These are phyloP conservation scores for Cladosporium sphaerospermum DNA, from an alignment of 2,329 filamentous ascomycete genomes.

Conservation along the genomic window DNA sequence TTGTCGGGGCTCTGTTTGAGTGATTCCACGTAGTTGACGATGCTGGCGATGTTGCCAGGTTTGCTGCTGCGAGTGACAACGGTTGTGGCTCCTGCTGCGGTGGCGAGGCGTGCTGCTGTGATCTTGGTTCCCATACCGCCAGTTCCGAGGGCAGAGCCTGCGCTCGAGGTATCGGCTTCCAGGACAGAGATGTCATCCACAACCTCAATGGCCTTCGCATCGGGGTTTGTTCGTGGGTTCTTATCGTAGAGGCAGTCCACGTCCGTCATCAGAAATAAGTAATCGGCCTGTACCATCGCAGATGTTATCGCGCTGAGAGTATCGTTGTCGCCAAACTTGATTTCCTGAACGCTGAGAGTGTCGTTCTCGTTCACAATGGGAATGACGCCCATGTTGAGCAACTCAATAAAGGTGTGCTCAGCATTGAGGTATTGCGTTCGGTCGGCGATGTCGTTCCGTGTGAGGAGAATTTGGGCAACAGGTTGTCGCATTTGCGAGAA, in stretches of 20 bases:
- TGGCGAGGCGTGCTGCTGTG: slow-evolving; percentile 82
- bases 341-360: slow-evolving; percentile 92
- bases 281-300: slow-evolving; percentile 93
- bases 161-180: slow-evolving; percentile 82
- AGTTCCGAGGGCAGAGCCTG: slow-evolving; percentile 82
- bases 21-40: slow-evolving; percentile 73
- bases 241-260: slow-evolving; percentile 97
- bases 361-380: slow-evolving; percentile 99
- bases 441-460: slow-evolving; percentile 93
- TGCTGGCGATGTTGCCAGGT: slow-evolving; percentile 82
- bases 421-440: slow-evolving; percentile 93
- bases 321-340: slow-evolving; percentile 99
- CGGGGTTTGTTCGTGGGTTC: slow-evolving; percentile 78
- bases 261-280: slow-evolving; percentile 97
- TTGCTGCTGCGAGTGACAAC: slow-evolving; percentile 92
- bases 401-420: slow-evolving; percentile 85
- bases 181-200: slow-evolving; percentile 82
- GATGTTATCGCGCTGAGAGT: slow-evolving; percentile 94
- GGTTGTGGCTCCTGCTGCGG: slow-evolving; percentile 89
- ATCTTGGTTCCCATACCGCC: slow-evolving; percentile 99
- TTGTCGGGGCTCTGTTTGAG: slow-evolving; percentile 34
- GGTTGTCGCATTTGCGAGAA: slow-evolving; percentile 85
- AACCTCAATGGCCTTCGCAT: slow-evolving; percentile 84
- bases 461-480: slow-evolving; percentile 89
- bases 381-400: slow-evolving; percentile 91